A percentile compares a stretch with the other conserved stretches of the same genome.
phyloP scores from a whole-genome alignment of 495 filamentous ascomycete genomes.

The Penicillium lividum region DNA sequence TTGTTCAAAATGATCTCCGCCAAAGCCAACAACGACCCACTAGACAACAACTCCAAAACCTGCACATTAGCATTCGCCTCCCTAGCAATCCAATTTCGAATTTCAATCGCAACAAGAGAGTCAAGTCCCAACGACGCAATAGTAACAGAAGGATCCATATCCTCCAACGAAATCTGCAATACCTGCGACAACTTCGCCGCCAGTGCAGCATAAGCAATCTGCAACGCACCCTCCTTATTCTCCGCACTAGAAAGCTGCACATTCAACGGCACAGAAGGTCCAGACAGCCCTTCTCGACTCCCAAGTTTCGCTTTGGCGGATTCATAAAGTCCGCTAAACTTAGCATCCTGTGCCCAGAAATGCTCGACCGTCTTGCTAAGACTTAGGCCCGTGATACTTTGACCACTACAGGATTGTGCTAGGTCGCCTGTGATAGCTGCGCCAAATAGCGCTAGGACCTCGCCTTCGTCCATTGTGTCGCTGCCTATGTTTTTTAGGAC shows the following conservation, averaged over 20 bases:
- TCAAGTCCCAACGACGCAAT: conserved; percentile 36
- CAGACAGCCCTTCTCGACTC: conserved; percentile 5
- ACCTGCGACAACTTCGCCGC: conserved; percentile 31
- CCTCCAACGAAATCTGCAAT: conserved; percentile 28
- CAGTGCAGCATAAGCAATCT: conserved; percentile 28
- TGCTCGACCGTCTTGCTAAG: conserved; percentile 20
- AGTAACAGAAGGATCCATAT: conserved; percentile 35
- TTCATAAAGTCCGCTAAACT: conserved; percentile 23
- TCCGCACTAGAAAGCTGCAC: conserved; percentile 18
- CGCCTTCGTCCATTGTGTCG: conserved; percentile 27
- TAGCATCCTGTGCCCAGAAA: conserved; percentile 31
- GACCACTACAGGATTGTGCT: conserved; percentile 19
- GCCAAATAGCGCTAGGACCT: conserved; percentile 26
- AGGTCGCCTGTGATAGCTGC: conserved; percentile 25
- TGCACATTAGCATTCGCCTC: conserved; percentile 39
- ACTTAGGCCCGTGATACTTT: conserved; percentile 29
- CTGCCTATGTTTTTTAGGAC: conserved; percentile 32
- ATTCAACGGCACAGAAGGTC: conserved; percentile 21
- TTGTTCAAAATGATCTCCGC: conserved; percentile 34
- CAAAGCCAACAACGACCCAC: conserved; percentile 31
- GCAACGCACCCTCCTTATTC: conserved; percentile 28
- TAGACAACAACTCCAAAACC: conserved; percentile 34
- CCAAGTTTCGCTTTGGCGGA: conserved; percentile 16
- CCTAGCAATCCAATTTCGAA: conserved; percentile 41
- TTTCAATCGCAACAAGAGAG: conserved; percentile 41